phyloP scores from a whole-genome alignment of 192 early-diverging fungal species.

The Linnemannia hyalina region DNA sequence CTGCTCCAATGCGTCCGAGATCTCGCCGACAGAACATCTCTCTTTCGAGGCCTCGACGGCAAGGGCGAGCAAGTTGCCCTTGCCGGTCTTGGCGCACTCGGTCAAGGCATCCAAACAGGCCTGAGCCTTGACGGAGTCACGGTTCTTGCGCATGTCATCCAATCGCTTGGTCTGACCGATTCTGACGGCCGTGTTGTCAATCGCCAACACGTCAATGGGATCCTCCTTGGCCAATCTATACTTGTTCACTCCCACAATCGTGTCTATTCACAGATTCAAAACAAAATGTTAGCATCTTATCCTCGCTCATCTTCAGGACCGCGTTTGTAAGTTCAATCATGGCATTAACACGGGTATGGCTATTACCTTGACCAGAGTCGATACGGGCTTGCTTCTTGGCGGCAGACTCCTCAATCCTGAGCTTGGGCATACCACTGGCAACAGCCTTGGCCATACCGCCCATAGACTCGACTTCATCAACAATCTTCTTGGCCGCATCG shows the following conservation, averaged over 20 bases:
- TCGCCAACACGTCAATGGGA: conserved; percentile 77
- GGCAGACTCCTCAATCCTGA: conserved; percentile 89
- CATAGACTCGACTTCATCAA: conserved; percentile 86
- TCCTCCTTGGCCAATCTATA: conserved; percentile 79
- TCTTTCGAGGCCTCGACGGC: conserved; percentile 81
- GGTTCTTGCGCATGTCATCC: conserved; percentile 62
- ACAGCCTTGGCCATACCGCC: conserved; percentile 95
- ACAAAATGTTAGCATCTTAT: not conserved
- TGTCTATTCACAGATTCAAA: conserved; percentile 61
- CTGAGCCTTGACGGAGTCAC: conserved; percentile 68
- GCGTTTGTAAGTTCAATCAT: not conserved
- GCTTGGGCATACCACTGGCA: conserved; percentile 89
- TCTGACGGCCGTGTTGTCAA: conserved; percentile 86
- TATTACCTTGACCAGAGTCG: conserved; percentile 82
- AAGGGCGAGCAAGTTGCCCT: conserved; percentile 81
- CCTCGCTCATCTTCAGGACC: not conserved
- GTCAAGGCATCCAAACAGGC: conserved; percentile 74
- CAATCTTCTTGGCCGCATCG: conserved; percentile 73
- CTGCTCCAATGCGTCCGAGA: conserved; percentile 84
- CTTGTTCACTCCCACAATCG: conserved; percentile 94
- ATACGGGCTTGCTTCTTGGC: conserved; percentile 91
- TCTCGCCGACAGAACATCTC: conserved; percentile 90
- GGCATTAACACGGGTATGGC: not conserved
- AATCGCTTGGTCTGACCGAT: conserved; percentile 75
- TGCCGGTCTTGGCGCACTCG: conserved; percentile 70